A percentile compares a stretch with the other conserved stretches of the same genome.
phyloP scores from a whole-genome alignment of 495 filamentous ascomycete genomes.

The Lasiosphaeris hirsuta region DNA sequence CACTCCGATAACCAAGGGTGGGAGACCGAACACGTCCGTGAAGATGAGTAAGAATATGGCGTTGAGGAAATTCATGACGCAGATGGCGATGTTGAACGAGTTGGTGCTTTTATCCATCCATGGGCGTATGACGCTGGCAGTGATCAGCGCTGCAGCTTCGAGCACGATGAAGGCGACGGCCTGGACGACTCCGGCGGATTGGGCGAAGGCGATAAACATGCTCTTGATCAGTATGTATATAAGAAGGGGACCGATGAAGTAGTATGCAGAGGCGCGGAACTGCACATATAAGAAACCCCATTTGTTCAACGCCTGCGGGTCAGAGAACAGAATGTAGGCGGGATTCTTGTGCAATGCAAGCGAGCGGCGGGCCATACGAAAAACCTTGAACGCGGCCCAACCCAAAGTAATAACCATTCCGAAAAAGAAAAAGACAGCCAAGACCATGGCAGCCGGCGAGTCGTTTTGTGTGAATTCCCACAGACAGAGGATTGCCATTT shows the following conservation, averaged over 20 bases:
- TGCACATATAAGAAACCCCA: slow-evolving; percentile 99
- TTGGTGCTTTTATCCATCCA: slow-evolving; percentile 99
- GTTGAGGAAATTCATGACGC: slow-evolving; percentile 85
- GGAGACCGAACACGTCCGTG: slow-evolving; percentile 79
- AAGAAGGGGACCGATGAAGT: slow-evolving; percentile 85
- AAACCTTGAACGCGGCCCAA: slow-evolving; percentile 88
- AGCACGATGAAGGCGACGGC: slow-evolving; percentile 83
- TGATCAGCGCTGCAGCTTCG: slow-evolving; percentile 77
- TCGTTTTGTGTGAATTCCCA: slow-evolving; percentile 91
- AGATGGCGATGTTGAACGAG: slow-evolving; percentile 92
- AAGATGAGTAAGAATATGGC: slow-evolving; percentile 81
- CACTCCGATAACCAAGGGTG: slow-evolving; percentile 82
- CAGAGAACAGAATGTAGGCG: slow-evolving; percentile 95
- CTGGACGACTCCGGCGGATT: slow-evolving; percentile 70
- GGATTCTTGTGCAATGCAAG: slow-evolving; percentile 92
- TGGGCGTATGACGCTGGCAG: slow-evolving; percentile 74
- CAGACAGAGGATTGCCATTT: slow-evolving; percentile 85
- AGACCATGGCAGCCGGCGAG: slow-evolving; percentile 80
- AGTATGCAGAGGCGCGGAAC: slow-evolving; percentile 94
- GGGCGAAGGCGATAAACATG: slow-evolving; percentile 86
- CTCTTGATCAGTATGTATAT: slow-evolving; percentile 79
- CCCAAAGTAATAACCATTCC: slow-evolving; percentile 74
- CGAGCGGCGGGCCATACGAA: slow-evolving; percentile 81
- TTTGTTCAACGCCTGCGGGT: slow-evolving; percentile 88
- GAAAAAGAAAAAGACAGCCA: slow-evolving; percentile 87